Evolutionary conservation across 345 rosid species (phyloP).

Genomic region (Noccaea bulbosa): DNA sequence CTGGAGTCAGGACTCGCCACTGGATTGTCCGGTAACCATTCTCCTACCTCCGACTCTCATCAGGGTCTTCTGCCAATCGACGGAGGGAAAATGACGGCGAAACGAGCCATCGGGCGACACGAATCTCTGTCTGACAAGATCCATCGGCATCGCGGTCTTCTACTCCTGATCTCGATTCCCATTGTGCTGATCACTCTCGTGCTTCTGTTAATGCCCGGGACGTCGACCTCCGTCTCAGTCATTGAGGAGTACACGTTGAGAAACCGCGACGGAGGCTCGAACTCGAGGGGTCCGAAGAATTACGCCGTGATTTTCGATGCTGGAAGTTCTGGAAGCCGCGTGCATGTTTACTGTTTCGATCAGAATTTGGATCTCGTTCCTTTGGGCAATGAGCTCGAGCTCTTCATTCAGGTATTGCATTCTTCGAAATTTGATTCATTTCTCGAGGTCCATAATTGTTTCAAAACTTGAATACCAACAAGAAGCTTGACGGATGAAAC

Average conservation of each 20-base stretch:
- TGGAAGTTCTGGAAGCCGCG: slow-evolving; percentile 98
- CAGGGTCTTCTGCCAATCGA: slow-evolving; percentile 42
- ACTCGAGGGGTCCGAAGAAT: slow-evolving; percentile 47
- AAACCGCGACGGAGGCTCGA: slow-evolving; percentile 50
- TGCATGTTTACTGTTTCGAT: slow-evolving; percentile 93
- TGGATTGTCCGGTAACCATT: slow-evolving; percentile 34
- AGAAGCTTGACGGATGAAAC: background rate
- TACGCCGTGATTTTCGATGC: slow-evolving; percentile 93
- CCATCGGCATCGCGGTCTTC: slow-evolving; percentile 64
- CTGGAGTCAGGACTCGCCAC: slow-evolving; percentile 46
- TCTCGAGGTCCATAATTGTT: background rate
- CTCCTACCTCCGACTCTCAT: slow-evolving; percentile 46
- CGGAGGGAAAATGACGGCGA: slow-evolving; percentile 57
- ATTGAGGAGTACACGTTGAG: slow-evolving; percentile 48
- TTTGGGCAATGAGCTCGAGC: slow-evolving; percentile 87
- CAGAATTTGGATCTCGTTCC: slow-evolving; percentile 89
- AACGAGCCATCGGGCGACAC: slow-evolving; percentile 54
- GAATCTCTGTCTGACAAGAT: slow-evolving; percentile 76
- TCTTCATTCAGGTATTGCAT: slow-evolving; percentile 64
- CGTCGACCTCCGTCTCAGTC: slow-evolving; percentile 50
- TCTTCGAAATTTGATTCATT: background rate
- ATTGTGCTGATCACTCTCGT: slow-evolving; percentile 62
- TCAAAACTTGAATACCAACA: background rate
- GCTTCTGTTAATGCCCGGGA: slow-evolving; percentile 65
- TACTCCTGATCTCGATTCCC: slow-evolving; percentile 72